Evolutionary conservation across 257 asterid species (phyloP), one percentile per base, ranked within the genome.

Genomic region (Ehretia macrophylla): DNA sequence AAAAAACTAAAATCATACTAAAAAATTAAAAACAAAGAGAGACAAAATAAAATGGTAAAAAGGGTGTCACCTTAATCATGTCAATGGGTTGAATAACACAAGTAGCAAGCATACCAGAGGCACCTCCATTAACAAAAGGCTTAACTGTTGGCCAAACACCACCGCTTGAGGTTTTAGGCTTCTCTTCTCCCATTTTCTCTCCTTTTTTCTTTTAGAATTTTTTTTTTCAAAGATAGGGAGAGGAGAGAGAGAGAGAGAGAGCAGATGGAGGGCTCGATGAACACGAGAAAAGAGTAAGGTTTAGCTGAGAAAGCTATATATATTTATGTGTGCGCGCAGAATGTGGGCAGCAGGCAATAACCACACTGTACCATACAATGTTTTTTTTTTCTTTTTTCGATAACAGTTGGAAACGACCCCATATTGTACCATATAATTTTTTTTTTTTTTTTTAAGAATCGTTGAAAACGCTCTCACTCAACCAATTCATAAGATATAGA

Each of bases 41-140:
- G 8, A n/a, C 8, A 52, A 51, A 19, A 8, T 18, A 6, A 51
- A 51, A 8, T 17, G n/a, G 32, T 51, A 10, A 18, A n/a, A n/a
- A n/a, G n/a, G 32, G 1, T 8, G 53, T 56, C 10, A 92, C 99
- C 99, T 92, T 92, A 72, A 92, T 78, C 99, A 92, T 92, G 68
- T 92, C 99, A 70, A 92, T 75, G 51, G 99, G 99, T 48, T 92
- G 99, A 69, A 92, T 84, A 67, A 86, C 96, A 60, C 96, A 88
- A 47, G 99, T 92, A 13, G 97, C 97, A 23, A 88, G 96, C 99
- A 92, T 92, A 42, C 99, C 99, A 21, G 99, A 84, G 51, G 81
- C 73, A 18, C 99, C 97, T 32, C 99, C 99, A 72, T 92, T 92
- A 17, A 80, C 75, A 67, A 92, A 92, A 6, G 99, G 99, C 86